A percentile compares a stretch with the other conserved stretches of the same genome.
phyloP scores from a whole-genome alignment of 2,329 filamentous ascomycete genomes.

The Colletotrichum sansevieriae region DNA sequence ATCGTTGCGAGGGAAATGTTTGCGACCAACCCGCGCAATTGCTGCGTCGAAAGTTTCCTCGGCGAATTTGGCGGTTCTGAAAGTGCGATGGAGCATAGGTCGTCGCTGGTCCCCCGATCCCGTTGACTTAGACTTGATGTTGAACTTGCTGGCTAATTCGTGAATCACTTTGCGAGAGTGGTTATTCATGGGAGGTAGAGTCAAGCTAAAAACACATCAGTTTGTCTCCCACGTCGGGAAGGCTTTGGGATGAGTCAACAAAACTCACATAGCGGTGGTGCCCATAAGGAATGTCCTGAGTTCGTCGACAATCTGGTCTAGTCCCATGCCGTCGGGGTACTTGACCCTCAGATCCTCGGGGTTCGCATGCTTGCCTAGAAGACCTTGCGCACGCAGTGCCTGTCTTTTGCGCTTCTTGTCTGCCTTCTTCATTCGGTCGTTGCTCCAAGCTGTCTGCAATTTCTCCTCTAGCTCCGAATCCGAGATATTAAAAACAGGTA shows the following conservation, averaged over 20 bases:
- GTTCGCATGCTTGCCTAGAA: constrained; percentile 71
- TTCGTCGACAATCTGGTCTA: constrained; percentile 79
- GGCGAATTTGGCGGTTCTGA: constrained; percentile 72
- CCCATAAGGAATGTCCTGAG: constrained; percentile 78
- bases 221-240: not conserved
- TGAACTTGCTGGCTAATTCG: constrained; percentile 79
- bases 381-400: constrained; percentile 73
- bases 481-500: constrained; percentile 66
- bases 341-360: constrained; percentile 74
- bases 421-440: constrained; percentile 79
- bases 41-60: constrained; percentile 66
- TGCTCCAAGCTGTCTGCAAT: constrained; percentile 72
- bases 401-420: constrained; percentile 78
- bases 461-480: constrained; percentile 76
- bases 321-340: constrained; percentile 78
- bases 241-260: not conserved
- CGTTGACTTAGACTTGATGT: constrained; percentile 85
- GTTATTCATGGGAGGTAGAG: constrained; percentile 88
- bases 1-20: constrained; percentile 69
- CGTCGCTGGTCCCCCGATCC: constrained; percentile 81
- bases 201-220: constrained; percentile 63
- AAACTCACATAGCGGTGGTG: constrained; percentile 45
- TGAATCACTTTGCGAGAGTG: constrained; percentile 83
- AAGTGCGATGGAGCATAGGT: constrained; percentile 82
- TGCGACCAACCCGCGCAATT: constrained; percentile 61